Base-by-base conservation (phyloP, 1,284 basidiomycete genomes). In the Lentinula novae-zelandiae region DNA sequence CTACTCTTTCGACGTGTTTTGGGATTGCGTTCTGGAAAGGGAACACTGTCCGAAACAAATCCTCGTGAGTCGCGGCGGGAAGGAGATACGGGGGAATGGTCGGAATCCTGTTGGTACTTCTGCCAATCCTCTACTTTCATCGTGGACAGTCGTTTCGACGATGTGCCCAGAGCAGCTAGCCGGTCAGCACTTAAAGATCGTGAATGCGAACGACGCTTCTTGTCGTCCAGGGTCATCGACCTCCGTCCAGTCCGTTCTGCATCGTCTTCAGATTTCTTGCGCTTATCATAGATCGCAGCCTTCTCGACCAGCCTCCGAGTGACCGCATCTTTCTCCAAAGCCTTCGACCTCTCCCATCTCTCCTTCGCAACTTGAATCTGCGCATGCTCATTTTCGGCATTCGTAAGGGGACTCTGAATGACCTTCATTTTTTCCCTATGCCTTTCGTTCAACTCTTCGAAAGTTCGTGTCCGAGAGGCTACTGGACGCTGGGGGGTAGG, bases 51-150 rank as follows among this genome's bases (percentile, higher is more conserved):
- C 1, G 65, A 64, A 49, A 60, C 61, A 53, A 63, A 60, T 12
- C 64, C 69, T 59, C 73, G 74, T 55, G 75, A 75, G 61, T 77
- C 75, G 48, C 72, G 77, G 67, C 67, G 71, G 57, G 70, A 68
- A 36, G 64, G 60, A 31, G 68, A 67, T 17, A 68, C 67, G 61
- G 66, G 69, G 22, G 65, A 64, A 56, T 67, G 67, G 34, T 63
- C 60, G 60, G 67, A 57, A 58, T 79, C 79, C 44, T 83, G 77
- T 69, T 91, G 90, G 68, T 85, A 80, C 64, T 81, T 81, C 71
- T 90, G 86, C 90, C 90, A 92, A 67, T 91, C 90, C 70, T 91
- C 88, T 39, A 92, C 90, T 71, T 91, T 90, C 77, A 90, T 72
- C 69, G 80, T 83, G 50, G 89, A 91, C 71, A 86, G 70, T 53